These are phyloP conservation scores for Aspergillus sp. DNA, from an alignment of 2,329 filamentous ascomycete genomes.

Conservation along the genomic window DNA sequence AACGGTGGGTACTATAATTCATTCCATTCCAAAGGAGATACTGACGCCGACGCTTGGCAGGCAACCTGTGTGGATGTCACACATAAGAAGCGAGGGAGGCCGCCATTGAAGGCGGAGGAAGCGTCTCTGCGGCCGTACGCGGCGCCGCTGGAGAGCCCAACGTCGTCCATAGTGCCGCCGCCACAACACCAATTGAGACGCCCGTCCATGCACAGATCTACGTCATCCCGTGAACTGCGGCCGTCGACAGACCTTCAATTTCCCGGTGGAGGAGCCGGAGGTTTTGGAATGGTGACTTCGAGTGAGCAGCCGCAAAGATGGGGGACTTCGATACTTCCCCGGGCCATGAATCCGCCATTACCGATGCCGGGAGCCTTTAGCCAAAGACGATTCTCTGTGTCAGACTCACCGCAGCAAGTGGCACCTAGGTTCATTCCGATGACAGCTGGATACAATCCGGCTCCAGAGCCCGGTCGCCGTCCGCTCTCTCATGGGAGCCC, in stretches of 20 bases:
- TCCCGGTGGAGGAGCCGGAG: conserved; percentile 10
- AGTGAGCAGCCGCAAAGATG: conserved; percentile 22
- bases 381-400: conserved; percentile 26
- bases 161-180: conserved; percentile 14
- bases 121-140: conserved; percentile 24
- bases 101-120: conserved; percentile 36
- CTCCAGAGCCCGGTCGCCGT: conserved; percentile 12
- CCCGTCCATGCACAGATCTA: conserved; percentile 21
- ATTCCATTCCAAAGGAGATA: not conserved
- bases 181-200: conserved; percentile 16
- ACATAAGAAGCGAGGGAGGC: conserved; percentile 39
- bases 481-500: conserved; percentile 18
- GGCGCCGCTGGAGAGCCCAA: conserved; percentile 18
- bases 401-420: conserved; percentile 15
- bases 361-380: conserved; percentile 15
- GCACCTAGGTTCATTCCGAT: conserved; percentile 17
- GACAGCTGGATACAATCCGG: conserved; percentile 18
- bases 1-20: conserved; percentile 27
- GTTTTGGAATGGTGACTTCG: conserved; percentile 13
- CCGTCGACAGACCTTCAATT: conserved; percentile 31
- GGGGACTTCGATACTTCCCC: conserved; percentile 22
- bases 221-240: conserved; percentile 29
- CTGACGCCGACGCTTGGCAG: conserved; percentile 11
- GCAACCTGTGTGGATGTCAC: conserved; percentile 37
- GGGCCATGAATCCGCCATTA: conserved; percentile 18